Evolutionary conservation across 2,329 filamentous ascomycete genomes (phyloP), one percentile per base, ranked within the genome.

Genomic region (Fusarium graminum): DNA sequence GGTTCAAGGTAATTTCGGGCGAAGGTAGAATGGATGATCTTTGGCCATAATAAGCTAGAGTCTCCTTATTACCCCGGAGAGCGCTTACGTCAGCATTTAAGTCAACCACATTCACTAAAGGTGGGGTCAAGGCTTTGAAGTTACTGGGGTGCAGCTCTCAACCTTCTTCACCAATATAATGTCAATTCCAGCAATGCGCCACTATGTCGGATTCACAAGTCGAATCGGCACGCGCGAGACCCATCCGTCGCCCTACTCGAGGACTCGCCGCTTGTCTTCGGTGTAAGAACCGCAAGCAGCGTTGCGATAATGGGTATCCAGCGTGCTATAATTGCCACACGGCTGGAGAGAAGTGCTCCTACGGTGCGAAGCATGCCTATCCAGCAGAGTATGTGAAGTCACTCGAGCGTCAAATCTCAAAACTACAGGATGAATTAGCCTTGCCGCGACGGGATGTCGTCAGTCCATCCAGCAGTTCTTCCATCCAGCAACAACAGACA

Each of bases 321-420:
- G 38, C 46, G 9, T 55, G 52, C n/a, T 55, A 45, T 0, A 55
- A 55, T 17, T 55, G 46, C 7, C 19, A n/a, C 7, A 14, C 25
- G 1, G 52, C 46, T 2, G 46, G 52, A 6, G 45, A 55, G 38
- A 42, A 22, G 10, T 55, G 52, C 36, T 52, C 36, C 3, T 55
- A 55, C 28, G 45, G 52, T 6, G 29, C 52, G 11, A 55, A 55
- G 14, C 45, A 55, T 25, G 36, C 46, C 1, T 29, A 42, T 4
- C 46, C 46, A 17, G 52, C 52, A 25, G 52, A 42, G 22, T 42
- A 55, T 16, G 52, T 55, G 0, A 52, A 55, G 22, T 52, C 52
- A 1, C 52, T 55, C 4, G 46, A 55, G 38, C 36, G 22, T 10
- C 14, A 55, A 25, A 29, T 55, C 11, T 28, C 46, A 28, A 36